phyloP scores from a whole-genome alignment of 1,139 yeast genomes.

The Blastobotrys illinoisensis region DNA sequence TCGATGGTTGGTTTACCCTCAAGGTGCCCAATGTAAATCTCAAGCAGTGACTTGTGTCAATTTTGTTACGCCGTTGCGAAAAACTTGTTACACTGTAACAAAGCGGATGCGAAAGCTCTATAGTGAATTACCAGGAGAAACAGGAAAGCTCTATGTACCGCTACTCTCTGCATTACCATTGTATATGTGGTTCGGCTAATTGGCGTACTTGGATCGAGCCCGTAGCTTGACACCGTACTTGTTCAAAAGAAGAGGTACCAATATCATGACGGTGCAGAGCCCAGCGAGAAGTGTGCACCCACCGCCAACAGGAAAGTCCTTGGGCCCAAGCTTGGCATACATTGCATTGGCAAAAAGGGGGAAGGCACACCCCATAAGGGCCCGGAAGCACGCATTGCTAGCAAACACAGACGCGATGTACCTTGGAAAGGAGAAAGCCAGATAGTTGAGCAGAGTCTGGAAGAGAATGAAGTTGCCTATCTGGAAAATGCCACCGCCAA shows the following conservation, averaged over 20 bases:
- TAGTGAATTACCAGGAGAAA: too few species aligned
- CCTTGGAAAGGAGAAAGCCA: conserved; percentile 72
- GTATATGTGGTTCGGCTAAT: too few species aligned
- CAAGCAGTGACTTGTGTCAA: too few species aligned
- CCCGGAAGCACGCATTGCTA: conserved; percentile 48
- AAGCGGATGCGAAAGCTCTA: too few species aligned
- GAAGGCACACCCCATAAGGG: conserved; percentile 54
- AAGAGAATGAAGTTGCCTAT: conserved; percentile 68
- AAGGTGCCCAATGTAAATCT: too few species aligned
- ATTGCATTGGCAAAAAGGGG: conserved; percentile 55
- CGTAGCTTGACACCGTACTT: conserved; percentile 53
- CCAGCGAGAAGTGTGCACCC: conserved; percentile 48
- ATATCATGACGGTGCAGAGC: conserved; percentile 30
- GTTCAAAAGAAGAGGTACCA: conserved; percentile 2
- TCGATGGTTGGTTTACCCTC: too few species aligned
- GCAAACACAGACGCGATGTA: conserved; percentile 57
- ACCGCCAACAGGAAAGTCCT: conserved; percentile 52
- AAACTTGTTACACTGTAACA: too few species aligned
- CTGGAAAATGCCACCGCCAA: conserved; percentile 63
- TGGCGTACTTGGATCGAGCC: conserved; percentile 26
- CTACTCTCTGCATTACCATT: too few species aligned
- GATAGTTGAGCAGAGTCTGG: conserved; percentile 65
- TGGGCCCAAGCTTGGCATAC: conserved; percentile 41
- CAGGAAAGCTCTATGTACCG: too few species aligned
- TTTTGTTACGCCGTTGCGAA: too few species aligned